Percentiles rank a stretch among this genome's conserved stretches.
Conservation (phyloP, 768 basidiomycete species). For the Macrolepiota fuliginosa region DNA sequence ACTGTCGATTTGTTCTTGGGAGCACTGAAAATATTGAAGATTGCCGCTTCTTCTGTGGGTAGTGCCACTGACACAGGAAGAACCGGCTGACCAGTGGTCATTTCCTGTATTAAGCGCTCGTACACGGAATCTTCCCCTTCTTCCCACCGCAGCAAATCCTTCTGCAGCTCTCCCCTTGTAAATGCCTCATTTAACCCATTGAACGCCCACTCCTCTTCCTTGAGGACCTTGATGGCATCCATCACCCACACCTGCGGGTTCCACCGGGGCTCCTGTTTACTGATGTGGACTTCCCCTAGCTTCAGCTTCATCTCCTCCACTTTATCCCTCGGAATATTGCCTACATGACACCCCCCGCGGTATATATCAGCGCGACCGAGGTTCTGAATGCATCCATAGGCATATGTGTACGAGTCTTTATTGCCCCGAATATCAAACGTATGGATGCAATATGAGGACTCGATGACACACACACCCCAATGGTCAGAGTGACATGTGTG, state of each 20-base stretch:
- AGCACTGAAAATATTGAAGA: not conserved
- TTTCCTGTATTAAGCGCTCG: slow-evolving; percentile 10
- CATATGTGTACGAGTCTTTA: slow-evolving; percentile 11
- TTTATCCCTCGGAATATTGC: slow-evolving; percentile 11
- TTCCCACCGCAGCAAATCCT: slow-evolving; percentile 13
- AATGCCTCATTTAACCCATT: slow-evolving; percentile 4
- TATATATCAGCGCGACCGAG: slow-evolving; percentile 7
- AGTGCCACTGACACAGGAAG: not conserved
- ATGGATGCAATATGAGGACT: slow-evolving; percentile 6
- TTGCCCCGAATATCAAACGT: slow-evolving; percentile 14
- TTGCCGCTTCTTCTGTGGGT: not conserved
- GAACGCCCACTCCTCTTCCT: slow-evolving; percentile 12
- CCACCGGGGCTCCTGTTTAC: slow-evolving; percentile 12
- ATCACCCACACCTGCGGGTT: slow-evolving; percentile 14
- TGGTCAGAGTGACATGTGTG: slow-evolving; percentile 4
- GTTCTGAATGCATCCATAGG: slow-evolving; percentile 5
- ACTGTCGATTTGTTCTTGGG: not conserved
- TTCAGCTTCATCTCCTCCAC: slow-evolving; percentile 6
- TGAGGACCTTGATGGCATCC: slow-evolving; percentile 9
- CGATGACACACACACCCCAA: slow-evolving; percentile 12
- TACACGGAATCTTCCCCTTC: slow-evolving; percentile 12
- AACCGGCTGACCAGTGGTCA: not conserved
- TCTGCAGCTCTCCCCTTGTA: slow-evolving; percentile 9
- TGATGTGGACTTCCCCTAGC: slow-evolving; percentile 7
- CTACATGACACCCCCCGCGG: slow-evolving; percentile 15